Percentiles rank a stretch among this genome's conserved stretches.
Conservation (phyloP, 2,329 filamentous ascomycete genomes). For the Canariomyces notabilis region DNA sequence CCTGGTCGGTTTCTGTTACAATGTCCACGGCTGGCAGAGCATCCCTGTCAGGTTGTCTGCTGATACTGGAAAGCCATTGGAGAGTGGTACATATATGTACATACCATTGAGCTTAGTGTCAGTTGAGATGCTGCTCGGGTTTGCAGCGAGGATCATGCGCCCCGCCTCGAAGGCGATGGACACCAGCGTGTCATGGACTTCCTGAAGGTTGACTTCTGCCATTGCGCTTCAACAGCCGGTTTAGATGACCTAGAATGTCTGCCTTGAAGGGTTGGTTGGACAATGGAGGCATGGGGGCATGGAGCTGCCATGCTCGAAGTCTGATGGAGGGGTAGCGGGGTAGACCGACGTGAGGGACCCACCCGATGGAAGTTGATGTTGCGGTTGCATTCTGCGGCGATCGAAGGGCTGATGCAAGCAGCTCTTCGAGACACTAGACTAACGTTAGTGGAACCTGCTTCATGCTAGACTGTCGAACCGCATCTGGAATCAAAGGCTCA, state of each 20-base stretch:
- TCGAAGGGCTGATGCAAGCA: too few relatives aligned
- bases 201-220: constrained; percentile 54
- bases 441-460: too few relatives aligned
- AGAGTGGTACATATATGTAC: constrained; percentile 22
- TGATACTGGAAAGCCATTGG: neutral
- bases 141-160: constrained; percentile 57
- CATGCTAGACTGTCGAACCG: too few relatives aligned
- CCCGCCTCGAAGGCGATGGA: constrained; percentile 59
- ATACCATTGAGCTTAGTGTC: constrained; percentile 64
- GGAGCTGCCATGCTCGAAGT: neutral
- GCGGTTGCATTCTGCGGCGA: too few relatives aligned
- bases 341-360: too few relatives aligned
- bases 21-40: constrained; percentile 55
- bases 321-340: constrained; percentile 8
- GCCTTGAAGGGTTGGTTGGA: neutral
- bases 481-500: neutral
- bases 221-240: constrained; percentile 31
- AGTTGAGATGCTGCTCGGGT: constrained; percentile 51
- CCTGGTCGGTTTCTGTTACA: constrained; percentile 63
- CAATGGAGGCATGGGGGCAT: neutral
- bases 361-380: too few relatives aligned
- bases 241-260: neutral
- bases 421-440: too few relatives aligned
- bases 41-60: neutral
- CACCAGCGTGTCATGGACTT: constrained; percentile 58